A percentile compares a stretch with the other conserved stretches of the same genome.
Evolutionary conservation across 1,139 yeast species (phyloP).

Genomic region (Lizanozyma gosingica): DNA sequence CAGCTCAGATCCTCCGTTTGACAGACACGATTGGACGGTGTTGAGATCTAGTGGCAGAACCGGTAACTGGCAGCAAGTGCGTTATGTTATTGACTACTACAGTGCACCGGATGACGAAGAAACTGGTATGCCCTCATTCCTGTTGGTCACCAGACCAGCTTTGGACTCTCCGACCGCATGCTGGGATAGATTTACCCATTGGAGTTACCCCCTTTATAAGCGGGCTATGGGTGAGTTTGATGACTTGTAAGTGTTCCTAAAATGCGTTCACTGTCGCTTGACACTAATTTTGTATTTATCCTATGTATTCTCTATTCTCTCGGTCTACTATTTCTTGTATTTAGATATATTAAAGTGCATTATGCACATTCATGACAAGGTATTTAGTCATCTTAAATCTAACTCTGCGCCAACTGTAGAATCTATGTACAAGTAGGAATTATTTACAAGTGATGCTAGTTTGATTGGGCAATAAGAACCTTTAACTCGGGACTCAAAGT

Average conservation of each 20-base stretch:
- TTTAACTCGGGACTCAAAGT: slow-evolving; percentile 2
- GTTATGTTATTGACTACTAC: slow-evolving; percentile 94
- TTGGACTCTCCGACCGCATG: slow-evolving; percentile 60
- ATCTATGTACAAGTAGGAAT: not conserved
- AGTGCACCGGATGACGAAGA: slow-evolving; percentile 86
- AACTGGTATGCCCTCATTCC: slow-evolving; percentile 83
- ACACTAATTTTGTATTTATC: not conserved
- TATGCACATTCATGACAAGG: too few species aligned
- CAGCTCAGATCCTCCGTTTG: slow-evolving; percentile 83
- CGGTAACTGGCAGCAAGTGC: slow-evolving; percentile 43
- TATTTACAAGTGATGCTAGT: slow-evolving; percentile 5
- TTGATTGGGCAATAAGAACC: slow-evolving; percentile 6
- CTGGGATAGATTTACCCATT: slow-evolving; percentile 52
- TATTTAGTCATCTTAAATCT: too few species aligned
- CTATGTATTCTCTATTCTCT: not conserved
- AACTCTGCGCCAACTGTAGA: not conserved
- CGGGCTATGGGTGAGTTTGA: slow-evolving; percentile 37
- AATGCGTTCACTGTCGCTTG: not conserved
- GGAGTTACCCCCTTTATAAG: slow-evolving; percentile 34
- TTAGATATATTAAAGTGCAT: not conserved
- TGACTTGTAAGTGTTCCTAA: slow-evolving; percentile 2
- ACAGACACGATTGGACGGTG: slow-evolving; percentile 98
- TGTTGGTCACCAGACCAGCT: slow-evolving; percentile 93
- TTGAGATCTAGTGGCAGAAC: slow-evolving; percentile 52
- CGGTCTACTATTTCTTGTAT: slow-evolving; percentile 2